Evolutionary conservation across 352 stramenopile genomes (phyloP), one percentile per base, ranked within the genome.

Genomic region (Phytopythium cucurbitacearum): DNA sequence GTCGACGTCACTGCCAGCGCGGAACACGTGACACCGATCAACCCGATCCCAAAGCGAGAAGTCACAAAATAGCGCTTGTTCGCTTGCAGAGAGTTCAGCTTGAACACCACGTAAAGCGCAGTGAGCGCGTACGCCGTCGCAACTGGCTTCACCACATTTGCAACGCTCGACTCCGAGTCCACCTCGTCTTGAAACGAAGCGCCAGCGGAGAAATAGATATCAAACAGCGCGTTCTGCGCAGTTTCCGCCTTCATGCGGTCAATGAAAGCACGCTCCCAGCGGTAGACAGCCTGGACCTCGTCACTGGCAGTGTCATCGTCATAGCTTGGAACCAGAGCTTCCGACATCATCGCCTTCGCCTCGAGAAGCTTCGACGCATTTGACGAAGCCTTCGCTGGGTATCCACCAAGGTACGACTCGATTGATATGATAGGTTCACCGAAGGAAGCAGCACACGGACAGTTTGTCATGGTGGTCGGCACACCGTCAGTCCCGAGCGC

Each of bases 201-300:
- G 38, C 87, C 76, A 9, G 80, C 73, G 57, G 70, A 71, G 65
- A 87, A 90, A 39, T 69, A 86, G 37, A 94, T 55, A 11, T 86
- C 54, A 39, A 79, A 94, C 32, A 94, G 53, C 15, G 34, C 12
- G 41, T 89, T 91, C 11, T 60, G 44, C 3, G 48, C 21, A 0
- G 62, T 62, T 53, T 87, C 75, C 10, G 57, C 35, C 61, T 91
- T 68, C 71, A 94, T 83, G 3, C 56, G 70, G 11, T 64, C 33
- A 46, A 94, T 76, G 59, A 74, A 91, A 6, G 58, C 64, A 16
- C 76, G 79, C 44, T 94, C 83, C 83, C 83, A 94, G 28, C 66
- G 40, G 28, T 89, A 71, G 9, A 80, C 73, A 10, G 72, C 60
- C 1, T 65, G 44, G 9, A 73, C 60, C 1, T 65, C 47, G 35